Conservation (phyloP, 148 eudicot species). For the Rhododendron ovatum region DNA sequence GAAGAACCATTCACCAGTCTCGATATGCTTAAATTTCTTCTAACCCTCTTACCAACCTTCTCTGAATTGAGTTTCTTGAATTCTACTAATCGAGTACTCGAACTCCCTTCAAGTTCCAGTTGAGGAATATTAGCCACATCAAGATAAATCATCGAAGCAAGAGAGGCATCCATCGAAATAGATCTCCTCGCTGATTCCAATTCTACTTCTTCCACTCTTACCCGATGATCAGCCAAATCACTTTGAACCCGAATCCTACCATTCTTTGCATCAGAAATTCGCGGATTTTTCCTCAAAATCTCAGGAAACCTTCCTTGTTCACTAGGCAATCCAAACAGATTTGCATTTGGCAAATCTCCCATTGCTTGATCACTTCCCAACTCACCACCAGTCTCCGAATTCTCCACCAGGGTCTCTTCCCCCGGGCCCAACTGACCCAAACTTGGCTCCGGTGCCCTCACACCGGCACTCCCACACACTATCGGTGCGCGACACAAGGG, state of each 20-base stretch:
- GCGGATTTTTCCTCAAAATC: conserved; percentile 7
- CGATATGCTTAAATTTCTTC: conserved; percentile 22
- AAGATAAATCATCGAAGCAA: conserved; percentile 20
- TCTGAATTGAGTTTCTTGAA: conserved; percentile 7
- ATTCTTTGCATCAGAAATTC: conserved; percentile 6
- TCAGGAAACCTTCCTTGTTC: conserved; percentile 20
- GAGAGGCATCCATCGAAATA: conserved; percentile 39
- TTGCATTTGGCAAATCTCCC: conserved; percentile 4
- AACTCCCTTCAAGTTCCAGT: conserved; percentile 29
- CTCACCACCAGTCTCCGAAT: conserved; percentile 9
- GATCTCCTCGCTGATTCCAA: conserved; percentile 43
- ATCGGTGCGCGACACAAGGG: conserved; percentile 66
- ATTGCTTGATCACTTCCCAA: not conserved
- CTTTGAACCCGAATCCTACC: conserved; percentile 32
- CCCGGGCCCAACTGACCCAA: conserved; percentile 3
- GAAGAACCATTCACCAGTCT: conserved; percentile 36
- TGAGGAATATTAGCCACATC: conserved; percentile 14
- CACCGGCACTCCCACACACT: not conserved
- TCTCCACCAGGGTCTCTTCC: conserved; percentile 3
- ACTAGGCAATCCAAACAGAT: conserved; percentile 15
- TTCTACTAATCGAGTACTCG: conserved; percentile 7
- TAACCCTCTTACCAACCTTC: conserved; percentile 5
- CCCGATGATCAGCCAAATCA: conserved; percentile 47
- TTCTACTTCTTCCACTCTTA: conserved; percentile 15
- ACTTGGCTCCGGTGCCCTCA: not conserved